Base-by-base conservation (phyloP, 805 yeast species). In the Schwanniomyces polymorphus region DNA sequence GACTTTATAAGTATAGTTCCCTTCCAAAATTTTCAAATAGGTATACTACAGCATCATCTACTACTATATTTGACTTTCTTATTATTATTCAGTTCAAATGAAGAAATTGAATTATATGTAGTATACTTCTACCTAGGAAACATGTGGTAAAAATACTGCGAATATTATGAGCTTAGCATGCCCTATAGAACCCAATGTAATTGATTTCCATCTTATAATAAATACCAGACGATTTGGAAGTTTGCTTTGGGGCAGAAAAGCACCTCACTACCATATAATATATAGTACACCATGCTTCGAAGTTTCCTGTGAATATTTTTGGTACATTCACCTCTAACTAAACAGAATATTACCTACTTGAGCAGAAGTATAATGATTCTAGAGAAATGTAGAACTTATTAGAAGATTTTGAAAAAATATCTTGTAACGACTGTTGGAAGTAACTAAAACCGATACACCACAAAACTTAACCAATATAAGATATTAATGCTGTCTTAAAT, bases 381-480 rank as follows among this genome's bases (percentile, higher is more conserved):
- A 2, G 88, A 84, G 85, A 21, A 85, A 81, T 29, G 91, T 92
- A 14, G 90, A 84, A 58, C 86, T 78, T 50, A 87, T 65, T 50
- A 88, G 84, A 21, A 21, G 23, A n/a, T n/a, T n/a, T n/a, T n/a
- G n/a, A n/a, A n/a, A n/a, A n/a, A n/a, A n/a, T n/a, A n/a, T n/a
- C n/a, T n/a, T n/a, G n/a, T n/a, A n/a, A n/a, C n/a, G n/a, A n/a
- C n/a, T n/a, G n/a, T n/a, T n/a, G 58, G 85, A 81, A 8, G 37
- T 61, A 27, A 55, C 48, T 37, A 65, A 52, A 37, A 62, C 54
- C 3, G 61, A 60, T 33, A 62, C 55, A 33, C 49, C 49, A 52
- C 29, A 57, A 38, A 27, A 57, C 58, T 23, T 56, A 54, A 16
- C 46, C 44, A 25, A 55, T 43, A 41, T 57, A 57, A 42, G 56